Conservation (phyloP, 805 yeast species). For the Ogataea glucozyma region DNA sequence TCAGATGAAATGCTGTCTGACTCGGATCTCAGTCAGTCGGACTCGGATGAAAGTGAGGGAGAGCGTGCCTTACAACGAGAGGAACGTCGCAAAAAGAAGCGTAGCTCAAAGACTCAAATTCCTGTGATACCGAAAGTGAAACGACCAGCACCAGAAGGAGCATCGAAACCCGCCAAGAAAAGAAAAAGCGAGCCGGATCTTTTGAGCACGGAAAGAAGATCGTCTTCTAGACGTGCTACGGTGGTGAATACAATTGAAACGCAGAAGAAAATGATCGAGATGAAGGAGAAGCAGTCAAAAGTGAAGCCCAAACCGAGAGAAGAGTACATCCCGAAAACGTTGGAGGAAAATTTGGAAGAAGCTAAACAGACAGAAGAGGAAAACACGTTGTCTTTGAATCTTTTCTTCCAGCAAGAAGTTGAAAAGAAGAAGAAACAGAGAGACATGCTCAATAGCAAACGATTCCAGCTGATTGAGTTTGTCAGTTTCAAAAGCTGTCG, state of each 20-base stretch:
- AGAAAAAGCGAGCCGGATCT: conserved; percentile 11
- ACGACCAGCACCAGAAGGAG: conserved; percentile 29
- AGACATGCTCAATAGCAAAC: conserved; percentile 65
- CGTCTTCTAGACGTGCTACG: conserved; percentile 77
- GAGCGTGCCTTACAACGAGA: conserved; percentile 39
- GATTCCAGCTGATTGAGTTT: conserved; percentile 60
- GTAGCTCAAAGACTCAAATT: conserved; percentile 50
- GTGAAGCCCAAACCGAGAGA: conserved; percentile 32
- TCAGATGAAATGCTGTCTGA: conserved; percentile 57
- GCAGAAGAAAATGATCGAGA: conserved; percentile 66
- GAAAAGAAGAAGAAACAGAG: conserved; percentile 77
- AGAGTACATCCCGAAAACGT: conserved; percentile 52
- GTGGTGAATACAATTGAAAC: conserved; percentile 76
- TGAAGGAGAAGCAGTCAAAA: conserved; percentile 54
- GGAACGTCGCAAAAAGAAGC: conserved; percentile 27
- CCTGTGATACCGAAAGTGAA: conserved; percentile 26
- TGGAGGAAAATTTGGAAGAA: conserved; percentile 73
- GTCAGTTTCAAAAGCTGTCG: conserved; percentile 52
- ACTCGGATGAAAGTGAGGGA: conserved; percentile 58
- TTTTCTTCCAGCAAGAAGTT: conserved; percentile 82
- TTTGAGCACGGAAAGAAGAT: conserved; percentile 56
- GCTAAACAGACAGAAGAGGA: conserved; percentile 83
- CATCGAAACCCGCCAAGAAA: conserved; percentile 32
- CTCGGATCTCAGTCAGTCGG: conserved; percentile 52
- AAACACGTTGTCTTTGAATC: conserved; percentile 70